Percentiles rank a stretch among this genome's conserved stretches.
These are phyloP conservation scores for Lactarius quietus DNA, from an alignment of 768 basidiomycete species.

Conservation along the genomic window DNA sequence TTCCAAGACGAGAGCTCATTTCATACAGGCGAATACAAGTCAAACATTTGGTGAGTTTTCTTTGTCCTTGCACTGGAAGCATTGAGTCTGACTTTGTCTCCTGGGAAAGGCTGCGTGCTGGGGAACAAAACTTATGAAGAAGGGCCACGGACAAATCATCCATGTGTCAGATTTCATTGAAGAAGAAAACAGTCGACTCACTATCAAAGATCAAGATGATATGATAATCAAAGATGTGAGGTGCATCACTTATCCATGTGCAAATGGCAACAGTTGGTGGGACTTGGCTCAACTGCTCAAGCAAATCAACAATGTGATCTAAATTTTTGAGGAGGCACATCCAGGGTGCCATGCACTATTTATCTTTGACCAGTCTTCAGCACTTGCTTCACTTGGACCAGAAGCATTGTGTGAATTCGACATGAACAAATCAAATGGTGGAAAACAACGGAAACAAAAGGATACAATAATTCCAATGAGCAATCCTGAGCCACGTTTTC, in stretches of 20 bases:
- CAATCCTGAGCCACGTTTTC: not conserved
- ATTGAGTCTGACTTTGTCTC: not conserved
- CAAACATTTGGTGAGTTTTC: not conserved
- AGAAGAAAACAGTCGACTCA: not conserved
- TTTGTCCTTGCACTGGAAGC: not conserved
- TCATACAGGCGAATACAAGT: not conserved
- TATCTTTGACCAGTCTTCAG: slow-evolving; percentile 4
- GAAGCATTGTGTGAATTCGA: not conserved
- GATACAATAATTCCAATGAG: not conserved
- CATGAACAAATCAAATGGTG: not conserved
- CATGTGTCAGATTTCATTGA: not conserved
- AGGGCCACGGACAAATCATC: not conserved
- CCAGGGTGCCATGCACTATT: not conserved
- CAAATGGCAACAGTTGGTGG: not conserved
- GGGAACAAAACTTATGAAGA: not conserved
- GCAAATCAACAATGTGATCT: not conserved
- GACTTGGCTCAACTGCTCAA: not conserved
- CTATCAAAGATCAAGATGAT: not conserved
- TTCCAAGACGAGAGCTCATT: not conserved
- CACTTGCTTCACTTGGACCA: not conserved
- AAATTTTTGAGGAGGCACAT: not conserved
- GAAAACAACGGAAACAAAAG: not conserved
- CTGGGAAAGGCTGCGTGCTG: too few relatives aligned
- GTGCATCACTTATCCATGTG: not conserved
- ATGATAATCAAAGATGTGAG: not conserved